Evolutionary conservation across 2,329 filamentous ascomycete species (phyloP).

Genomic region (Fusarium pseudograminearum): DNA sequence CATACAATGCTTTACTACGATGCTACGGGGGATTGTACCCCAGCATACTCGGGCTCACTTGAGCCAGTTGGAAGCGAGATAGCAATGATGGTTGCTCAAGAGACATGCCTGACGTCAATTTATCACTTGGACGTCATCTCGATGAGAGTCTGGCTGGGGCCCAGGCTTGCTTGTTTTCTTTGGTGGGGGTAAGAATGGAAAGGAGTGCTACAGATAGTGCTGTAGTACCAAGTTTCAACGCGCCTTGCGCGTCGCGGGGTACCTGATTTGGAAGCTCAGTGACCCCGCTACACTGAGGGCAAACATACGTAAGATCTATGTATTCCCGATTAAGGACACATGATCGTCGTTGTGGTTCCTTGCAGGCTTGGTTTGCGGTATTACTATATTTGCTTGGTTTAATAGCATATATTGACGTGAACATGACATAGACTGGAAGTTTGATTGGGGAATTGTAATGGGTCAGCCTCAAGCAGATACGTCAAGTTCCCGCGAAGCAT

Average conservation of each 20-base stretch:
- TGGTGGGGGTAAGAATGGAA: slow-evolving; percentile 17
- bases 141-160: slow-evolving; percentile 10
- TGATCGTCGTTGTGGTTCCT: slow-evolving; percentile 14
- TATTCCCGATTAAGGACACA: neutral
- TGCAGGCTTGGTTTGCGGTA: slow-evolving; percentile 7
- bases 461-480: slow-evolving; percentile 1
- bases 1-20: slow-evolving; percentile 8
- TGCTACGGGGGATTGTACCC: slow-evolving; percentile 1
- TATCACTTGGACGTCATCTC: slow-evolving; percentile 37
- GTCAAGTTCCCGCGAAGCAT: neutral
- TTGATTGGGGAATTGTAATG: slow-evolving; percentile 7
- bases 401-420: slow-evolving; percentile 3
- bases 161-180: slow-evolving; percentile 14
- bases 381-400: neutral
- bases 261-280: slow-evolving; percentile 3
- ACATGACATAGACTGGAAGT: neutral
- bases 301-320: slow-evolving; percentile 1
- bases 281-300: neutral
- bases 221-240: slow-evolving; percentile 6
- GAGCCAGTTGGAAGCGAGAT: slow-evolving; percentile 16
- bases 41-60: slow-evolving; percentile 2
- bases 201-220: neutral
- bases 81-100: slow-evolving; percentile 31
- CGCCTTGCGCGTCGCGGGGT: slow-evolving; percentile 37
- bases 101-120: slow-evolving; percentile 35